A percentile compares a stretch with the other conserved stretches of the same genome.
phyloP scores from a whole-genome alignment of 1,284 basidiomycete species.

The Cutaneotrichosporon dermatis region DNA sequence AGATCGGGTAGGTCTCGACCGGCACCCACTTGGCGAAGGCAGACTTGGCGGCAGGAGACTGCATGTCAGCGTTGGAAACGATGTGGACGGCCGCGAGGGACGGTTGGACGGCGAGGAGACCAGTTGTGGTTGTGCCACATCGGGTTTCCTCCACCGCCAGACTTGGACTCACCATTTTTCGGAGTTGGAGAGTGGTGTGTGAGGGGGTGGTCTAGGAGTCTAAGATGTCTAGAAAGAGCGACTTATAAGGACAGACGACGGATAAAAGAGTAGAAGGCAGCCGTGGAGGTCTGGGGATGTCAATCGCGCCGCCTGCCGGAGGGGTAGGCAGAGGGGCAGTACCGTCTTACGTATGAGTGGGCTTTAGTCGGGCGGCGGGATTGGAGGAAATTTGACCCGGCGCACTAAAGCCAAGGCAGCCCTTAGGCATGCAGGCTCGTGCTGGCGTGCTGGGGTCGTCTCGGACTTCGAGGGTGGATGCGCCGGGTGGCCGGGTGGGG shows the following conservation, averaged over 20 bases:
- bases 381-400: not conserved
- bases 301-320: not conserved
- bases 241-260: too few species aligned
- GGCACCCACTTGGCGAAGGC: slow-evolving; percentile 31
- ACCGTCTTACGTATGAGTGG: not conserved
- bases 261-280: too few species aligned
- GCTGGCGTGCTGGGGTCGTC: too few species aligned
- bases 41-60: slow-evolving; percentile 5
- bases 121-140: not conserved
- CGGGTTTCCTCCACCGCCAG: too few species aligned
- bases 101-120: not conserved
- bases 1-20: slow-evolving; percentile 35
- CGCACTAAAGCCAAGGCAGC: not conserved
- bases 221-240: too few species aligned
- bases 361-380: not conserved
- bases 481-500: too few species aligned
- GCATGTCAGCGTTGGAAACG: not conserved
- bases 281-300: too few species aligned
- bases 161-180: too few species aligned
- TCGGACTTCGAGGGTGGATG: too few species aligned
- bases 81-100: not conserved
- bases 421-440: too few species aligned
- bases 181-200: too few species aligned
- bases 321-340: not conserved
- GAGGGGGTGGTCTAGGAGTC: too few species aligned